phyloP scores from a whole-genome alignment of 1,139 yeast species.

The Kodamaea plutei region DNA sequence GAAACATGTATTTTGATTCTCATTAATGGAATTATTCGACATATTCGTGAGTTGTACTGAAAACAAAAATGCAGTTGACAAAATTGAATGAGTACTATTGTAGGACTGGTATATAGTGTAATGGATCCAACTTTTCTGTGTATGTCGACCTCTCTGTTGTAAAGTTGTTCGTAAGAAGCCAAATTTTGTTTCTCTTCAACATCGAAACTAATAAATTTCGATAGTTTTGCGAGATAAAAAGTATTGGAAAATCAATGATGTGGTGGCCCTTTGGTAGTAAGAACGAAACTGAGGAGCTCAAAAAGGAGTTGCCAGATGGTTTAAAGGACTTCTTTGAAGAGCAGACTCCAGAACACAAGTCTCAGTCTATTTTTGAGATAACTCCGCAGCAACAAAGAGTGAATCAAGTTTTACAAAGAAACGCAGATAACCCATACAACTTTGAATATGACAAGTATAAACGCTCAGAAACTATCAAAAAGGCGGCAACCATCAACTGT shows the following conservation, averaged over 20 bases:
- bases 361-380: conserved; percentile 23
- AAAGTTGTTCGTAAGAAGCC: no score
- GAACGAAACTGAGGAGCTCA: conserved; percentile 22
- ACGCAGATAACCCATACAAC: conserved; percentile 17
- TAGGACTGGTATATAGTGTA: no score
- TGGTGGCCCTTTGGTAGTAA: conserved; percentile 15
- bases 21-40: no score
- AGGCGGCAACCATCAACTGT: conserved; percentile 35
- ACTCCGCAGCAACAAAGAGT: conserved; percentile 29
- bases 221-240: no score
- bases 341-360: conserved; percentile 28
- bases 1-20: no score
- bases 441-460: conserved; percentile 34
- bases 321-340: conserved; percentile 29
- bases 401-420: conserved; percentile 21
- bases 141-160: no score
- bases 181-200: no score
- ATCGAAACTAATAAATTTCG: no score
- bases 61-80: no score
- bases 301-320: conserved; percentile 29
- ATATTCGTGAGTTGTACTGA: no score
- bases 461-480: conserved; percentile 21
- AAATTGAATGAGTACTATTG: no score
- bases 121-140: no score
- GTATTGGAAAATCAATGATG: conserved; percentile 1